These are phyloP conservation scores for Pachyrhizus erosus DNA, from an alignment of 306 rosid genomes.

Conservation along the genomic window DNA sequence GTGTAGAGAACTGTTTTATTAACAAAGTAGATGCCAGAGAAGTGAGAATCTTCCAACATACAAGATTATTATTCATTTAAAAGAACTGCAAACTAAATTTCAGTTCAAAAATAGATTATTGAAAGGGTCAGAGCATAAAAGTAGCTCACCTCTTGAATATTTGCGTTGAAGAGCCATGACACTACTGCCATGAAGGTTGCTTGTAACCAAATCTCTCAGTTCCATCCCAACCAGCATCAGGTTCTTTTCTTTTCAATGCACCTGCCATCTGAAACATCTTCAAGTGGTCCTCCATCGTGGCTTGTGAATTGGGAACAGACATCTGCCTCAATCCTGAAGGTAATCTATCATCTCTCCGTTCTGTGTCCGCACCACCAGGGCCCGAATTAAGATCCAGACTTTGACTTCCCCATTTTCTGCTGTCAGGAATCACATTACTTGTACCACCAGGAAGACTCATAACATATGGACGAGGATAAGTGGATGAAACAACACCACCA, in stretches of 20 bases:
- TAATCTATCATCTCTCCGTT: constrained; percentile 78
- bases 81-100: background rate
- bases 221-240: constrained; percentile 90
- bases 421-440: constrained; percentile 71
- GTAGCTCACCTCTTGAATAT: constrained; percentile 39
- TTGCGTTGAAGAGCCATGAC: constrained; percentile 29
- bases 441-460: constrained; percentile 83
- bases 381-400: constrained; percentile 94
- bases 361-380: constrained; percentile 70
- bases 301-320: constrained; percentile 70
- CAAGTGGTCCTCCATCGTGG: constrained; percentile 74
- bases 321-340: constrained; percentile 71
- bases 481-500: constrained; percentile 69
- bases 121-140: constrained; percentile 5
- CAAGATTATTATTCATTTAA: background rate
- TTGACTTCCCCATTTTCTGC: constrained; percentile 90
- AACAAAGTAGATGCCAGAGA: no score
- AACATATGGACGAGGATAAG: constrained; percentile 74
- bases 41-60: background rate
- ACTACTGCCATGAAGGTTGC: constrained; percentile 82
- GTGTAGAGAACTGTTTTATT: background rate
- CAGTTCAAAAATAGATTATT: background rate
- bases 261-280: constrained; percentile 83
- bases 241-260: constrained; percentile 84
- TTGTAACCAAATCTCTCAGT: constrained; percentile 75